Conservation (phyloP, 768 basidiomycete species). For the Lactarius sp. region DNA sequence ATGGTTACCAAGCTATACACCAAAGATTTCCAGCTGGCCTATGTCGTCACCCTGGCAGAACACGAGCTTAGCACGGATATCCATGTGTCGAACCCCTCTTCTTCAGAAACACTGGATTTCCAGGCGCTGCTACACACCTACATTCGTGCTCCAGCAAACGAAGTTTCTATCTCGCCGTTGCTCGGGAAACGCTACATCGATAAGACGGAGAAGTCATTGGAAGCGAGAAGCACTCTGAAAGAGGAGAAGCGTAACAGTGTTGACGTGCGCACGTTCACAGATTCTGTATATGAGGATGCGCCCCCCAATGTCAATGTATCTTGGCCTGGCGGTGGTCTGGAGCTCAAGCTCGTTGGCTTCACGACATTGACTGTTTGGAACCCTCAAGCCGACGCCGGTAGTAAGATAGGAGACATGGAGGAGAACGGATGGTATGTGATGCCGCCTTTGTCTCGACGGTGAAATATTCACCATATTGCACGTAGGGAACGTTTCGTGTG, state of each 20-base stretch:
- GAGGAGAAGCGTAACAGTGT: slow-evolving; percentile 58
- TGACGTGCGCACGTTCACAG: slow-evolving; percentile 62
- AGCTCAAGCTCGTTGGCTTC: slow-evolving; percentile 49
- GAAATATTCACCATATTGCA: slow-evolving; percentile 1
- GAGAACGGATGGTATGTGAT: slow-evolving; percentile 69
- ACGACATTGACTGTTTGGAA: slow-evolving; percentile 95
- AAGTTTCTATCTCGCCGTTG: slow-evolving; percentile 60
- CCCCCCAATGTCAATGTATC: slow-evolving; percentile 49
- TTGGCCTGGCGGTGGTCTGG: slow-evolving; percentile 55
- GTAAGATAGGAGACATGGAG: slow-evolving; percentile 87
- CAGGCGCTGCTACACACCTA: slow-evolving; percentile 95
- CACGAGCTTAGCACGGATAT: slow-evolving; percentile 75
- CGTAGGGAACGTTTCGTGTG: slow-evolving; percentile 80
- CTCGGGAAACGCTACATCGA: slow-evolving; percentile 67
- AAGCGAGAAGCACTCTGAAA: slow-evolving; percentile 47
- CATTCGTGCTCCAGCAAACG: slow-evolving; percentile 57
- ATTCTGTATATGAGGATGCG: slow-evolving; percentile 72
- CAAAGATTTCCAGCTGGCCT: slow-evolving; percentile 65
- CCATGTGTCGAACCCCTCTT: slow-evolving; percentile 64
- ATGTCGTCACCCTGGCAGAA: slow-evolving; percentile 73
- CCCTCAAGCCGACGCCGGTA: slow-evolving; percentile 64
- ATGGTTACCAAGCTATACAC: slow-evolving; percentile 55
- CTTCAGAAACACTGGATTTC: slow-evolving; percentile 60
- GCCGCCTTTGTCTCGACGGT: neutral
- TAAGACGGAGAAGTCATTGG: slow-evolving; percentile 63